Conservation (phyloP, 2,329 filamentous ascomycete species). For the Colletotrichum tanaceti region DNA sequence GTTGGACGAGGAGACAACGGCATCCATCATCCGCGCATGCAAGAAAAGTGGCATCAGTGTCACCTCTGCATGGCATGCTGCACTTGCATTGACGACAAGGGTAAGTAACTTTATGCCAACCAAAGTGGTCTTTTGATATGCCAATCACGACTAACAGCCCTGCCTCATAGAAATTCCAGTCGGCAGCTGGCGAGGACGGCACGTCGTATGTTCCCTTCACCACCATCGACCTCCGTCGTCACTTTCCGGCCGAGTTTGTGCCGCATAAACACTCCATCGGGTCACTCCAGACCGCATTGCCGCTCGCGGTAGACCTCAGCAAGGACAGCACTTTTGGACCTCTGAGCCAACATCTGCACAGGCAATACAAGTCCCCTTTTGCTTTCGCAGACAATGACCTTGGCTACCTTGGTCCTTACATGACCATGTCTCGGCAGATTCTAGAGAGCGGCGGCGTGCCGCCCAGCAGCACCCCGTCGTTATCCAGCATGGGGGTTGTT, state of each 20-base stretch:
- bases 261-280: background rate
- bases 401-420: constrained; percentile 1
- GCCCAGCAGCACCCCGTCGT: background rate
- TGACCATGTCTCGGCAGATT: background rate
- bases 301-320: background rate
- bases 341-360: background rate
- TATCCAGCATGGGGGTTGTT: constrained; percentile 4
- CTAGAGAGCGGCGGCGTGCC: background rate
- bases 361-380: constrained; percentile 7
- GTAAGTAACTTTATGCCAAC: background rate
- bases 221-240: constrained; percentile 11
- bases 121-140: background rate
- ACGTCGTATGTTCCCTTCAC: constrained; percentile 1
- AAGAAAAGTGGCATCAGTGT: constrained; percentile 1
- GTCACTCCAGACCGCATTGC: constrained; percentile 5
- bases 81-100: constrained; percentile 5
- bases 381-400: constrained; percentile 1
- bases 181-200: background rate
- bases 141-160: background rate
- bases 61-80: constrained; percentile 3
- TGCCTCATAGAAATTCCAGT: background rate
- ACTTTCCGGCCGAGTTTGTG: background rate
- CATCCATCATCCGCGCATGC: background rate
- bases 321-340: background rate
- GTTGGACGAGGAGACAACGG: background rate